These are phyloP conservation scores for Schwanniomyces pseudopolymorphus DNA, from an alignment of 805 yeast genomes.

Conservation along the genomic window DNA sequence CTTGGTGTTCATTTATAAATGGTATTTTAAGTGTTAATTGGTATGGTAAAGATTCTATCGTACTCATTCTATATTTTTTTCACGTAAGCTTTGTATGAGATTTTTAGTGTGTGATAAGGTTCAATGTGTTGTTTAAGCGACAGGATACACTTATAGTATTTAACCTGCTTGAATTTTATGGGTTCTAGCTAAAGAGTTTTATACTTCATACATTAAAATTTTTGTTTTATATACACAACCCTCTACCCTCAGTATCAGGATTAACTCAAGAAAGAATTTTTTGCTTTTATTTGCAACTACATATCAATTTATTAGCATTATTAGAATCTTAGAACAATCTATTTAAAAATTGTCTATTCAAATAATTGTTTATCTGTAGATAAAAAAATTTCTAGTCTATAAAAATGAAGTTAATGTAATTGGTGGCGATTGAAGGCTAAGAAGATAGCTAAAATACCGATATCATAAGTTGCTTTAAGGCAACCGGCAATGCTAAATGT, in stretches of 20 bases:
- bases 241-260: no score
- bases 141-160: not conserved
- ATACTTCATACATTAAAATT: not conserved
- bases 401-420: conserved; percentile 6
- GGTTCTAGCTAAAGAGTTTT: not conserved
- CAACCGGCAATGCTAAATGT: conserved; percentile 42
- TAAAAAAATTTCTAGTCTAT: not conserved
- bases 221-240: not conserved
- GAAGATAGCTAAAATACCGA: conserved; percentile 35
- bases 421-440: conserved; percentile 23
- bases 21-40: conserved; percentile 53
- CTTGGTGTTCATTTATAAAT: conserved; percentile 57
- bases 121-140: not conserved
- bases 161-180: not conserved
- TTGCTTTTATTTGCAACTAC: no score
- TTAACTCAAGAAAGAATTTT: no score
- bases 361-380: not conserved
- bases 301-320: no score
- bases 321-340: no score
- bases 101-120: no score
- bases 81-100: no score
- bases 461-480: conserved; percentile 39
- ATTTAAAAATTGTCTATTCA: no score
- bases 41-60: conserved; percentile 5
- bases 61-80: not conserved